Conservation (phyloP, 1,284 basidiomycete genomes). For the Phaffia rhodozyma region DNA sequence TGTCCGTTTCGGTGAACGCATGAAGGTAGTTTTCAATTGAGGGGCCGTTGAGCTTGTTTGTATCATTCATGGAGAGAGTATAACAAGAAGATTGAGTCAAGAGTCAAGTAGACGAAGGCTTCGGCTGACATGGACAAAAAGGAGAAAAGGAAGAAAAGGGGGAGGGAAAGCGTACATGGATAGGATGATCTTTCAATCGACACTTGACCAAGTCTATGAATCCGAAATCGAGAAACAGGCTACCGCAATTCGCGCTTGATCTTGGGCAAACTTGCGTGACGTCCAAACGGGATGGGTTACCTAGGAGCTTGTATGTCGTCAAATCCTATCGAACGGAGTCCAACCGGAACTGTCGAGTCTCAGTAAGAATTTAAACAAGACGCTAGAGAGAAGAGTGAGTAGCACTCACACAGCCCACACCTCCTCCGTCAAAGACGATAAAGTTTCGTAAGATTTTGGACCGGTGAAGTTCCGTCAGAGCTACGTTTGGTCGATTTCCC, state of each 20-base stretch:
- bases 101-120: no score
- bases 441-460: constrained; percentile 51
- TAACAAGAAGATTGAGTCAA: no score
- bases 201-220: constrained; percentile 62
- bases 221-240: constrained; percentile 65
- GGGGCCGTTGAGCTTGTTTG: constrained; percentile 58
- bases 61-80: constrained; percentile 40
- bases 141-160: no score
- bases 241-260: constrained; percentile 67
- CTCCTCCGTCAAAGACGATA: constrained; percentile 67
- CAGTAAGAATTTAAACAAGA: constrained; percentile 8
- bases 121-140: no score
- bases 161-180: constrained; percentile 54
- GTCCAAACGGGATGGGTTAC: constrained; percentile 57
- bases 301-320: constrained; percentile 67
- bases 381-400: constrained; percentile 24
- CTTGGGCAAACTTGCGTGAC: constrained; percentile 73
- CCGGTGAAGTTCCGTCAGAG: constrained; percentile 60
- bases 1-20: constrained; percentile 71
- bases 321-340: constrained; percentile 39
- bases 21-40: constrained; percentile 3
- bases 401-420: constrained; percentile 53
- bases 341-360: constrained; percentile 1
- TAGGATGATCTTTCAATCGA: constrained; percentile 59
- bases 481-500: constrained; percentile 19